A percentile compares a stretch with the other conserved stretches of the same genome.
These are phyloP conservation scores for Trematosphaeria pertusa DNA, from an alignment of 2,329 filamentous ascomycete genomes.

Conservation along the genomic window DNA sequence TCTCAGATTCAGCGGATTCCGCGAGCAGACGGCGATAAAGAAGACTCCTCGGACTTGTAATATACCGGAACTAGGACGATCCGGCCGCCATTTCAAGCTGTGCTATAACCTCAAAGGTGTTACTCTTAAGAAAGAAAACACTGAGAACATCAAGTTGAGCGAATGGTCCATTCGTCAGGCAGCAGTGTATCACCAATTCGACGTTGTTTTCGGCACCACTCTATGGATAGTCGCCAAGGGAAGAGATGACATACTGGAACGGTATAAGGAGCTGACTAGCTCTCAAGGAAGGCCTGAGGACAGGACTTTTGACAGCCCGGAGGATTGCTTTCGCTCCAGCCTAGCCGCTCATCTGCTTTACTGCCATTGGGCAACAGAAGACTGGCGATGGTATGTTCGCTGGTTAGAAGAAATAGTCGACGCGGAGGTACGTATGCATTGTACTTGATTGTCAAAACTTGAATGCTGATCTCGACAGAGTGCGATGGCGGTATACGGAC, in stretches of 20 bases:
- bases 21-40: constrained; percentile 36
- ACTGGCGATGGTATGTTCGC: constrained; percentile 53
- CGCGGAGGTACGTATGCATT: constrained; percentile 27
- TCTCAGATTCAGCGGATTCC: constrained; percentile 48
- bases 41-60: constrained; percentile 12
- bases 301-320: constrained; percentile 36
- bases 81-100: constrained; percentile 46
- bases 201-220: constrained; percentile 42
- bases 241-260: constrained; percentile 23
- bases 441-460: background rate
- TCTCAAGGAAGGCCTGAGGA: constrained; percentile 39
- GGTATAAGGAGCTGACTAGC: constrained; percentile 40
- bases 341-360: constrained; percentile 48
- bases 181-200: constrained; percentile 51
- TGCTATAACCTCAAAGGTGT: constrained; percentile 47
- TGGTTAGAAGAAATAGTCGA: constrained; percentile 49
- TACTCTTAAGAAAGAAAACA: constrained; percentile 14
- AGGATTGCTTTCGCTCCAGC: constrained; percentile 46
- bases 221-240: constrained; percentile 54
- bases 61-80: constrained; percentile 36
- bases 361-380: constrained; percentile 51
- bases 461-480: too few species aligned
- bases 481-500: too few species aligned
- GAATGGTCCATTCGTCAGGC: constrained; percentile 50
- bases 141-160: constrained; percentile 17